These are phyloP conservation scores for Tilletiaria anomala DNA, from an alignment of 1,284 basidiomycete genomes.

Conservation along the genomic window DNA sequence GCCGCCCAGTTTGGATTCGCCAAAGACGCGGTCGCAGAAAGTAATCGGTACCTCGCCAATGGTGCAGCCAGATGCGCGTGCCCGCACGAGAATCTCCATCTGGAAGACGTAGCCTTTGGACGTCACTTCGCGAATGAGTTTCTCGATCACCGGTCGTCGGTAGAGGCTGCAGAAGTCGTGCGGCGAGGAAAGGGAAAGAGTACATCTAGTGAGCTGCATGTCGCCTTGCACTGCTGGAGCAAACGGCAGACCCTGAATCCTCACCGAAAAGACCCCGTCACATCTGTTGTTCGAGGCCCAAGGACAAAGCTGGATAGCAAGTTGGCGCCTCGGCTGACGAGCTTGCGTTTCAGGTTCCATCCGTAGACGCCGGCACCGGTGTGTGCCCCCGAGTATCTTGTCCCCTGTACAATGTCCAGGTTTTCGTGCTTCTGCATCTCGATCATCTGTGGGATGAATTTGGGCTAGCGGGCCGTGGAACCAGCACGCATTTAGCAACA, in stretches of 20 bases:
- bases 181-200: neutral
- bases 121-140: conserved; percentile 65
- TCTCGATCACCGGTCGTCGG: conserved; percentile 56
- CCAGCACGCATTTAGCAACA: neutral
- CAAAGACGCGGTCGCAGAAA: conserved; percentile 80
- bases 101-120: conserved; percentile 88
- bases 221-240: neutral
- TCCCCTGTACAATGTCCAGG: conserved; percentile 24
- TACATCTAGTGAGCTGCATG: neutral
- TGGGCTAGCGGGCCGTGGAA: conserved; percentile 8
- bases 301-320: conserved; percentile 19
- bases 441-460: conserved; percentile 25
- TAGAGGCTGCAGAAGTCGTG: conserved; percentile 57
- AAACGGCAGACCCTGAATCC: neutral
- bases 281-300: conserved; percentile 20
- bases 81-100: conserved; percentile 92
- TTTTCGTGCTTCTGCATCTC: conserved; percentile 10
- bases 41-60: conserved; percentile 84
- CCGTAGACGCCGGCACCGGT: conserved; percentile 25
- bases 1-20: conserved; percentile 76
- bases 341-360: conserved; percentile 25
- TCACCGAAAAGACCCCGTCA: conserved; percentile 20
- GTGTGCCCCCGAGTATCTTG: conserved; percentile 20
- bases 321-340: conserved; percentile 24
- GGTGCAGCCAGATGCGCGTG: conserved; percentile 61